phyloP scores from a whole-genome alignment of 1,284 basidiomycete species.

The Ustilago trichophora region DNA sequence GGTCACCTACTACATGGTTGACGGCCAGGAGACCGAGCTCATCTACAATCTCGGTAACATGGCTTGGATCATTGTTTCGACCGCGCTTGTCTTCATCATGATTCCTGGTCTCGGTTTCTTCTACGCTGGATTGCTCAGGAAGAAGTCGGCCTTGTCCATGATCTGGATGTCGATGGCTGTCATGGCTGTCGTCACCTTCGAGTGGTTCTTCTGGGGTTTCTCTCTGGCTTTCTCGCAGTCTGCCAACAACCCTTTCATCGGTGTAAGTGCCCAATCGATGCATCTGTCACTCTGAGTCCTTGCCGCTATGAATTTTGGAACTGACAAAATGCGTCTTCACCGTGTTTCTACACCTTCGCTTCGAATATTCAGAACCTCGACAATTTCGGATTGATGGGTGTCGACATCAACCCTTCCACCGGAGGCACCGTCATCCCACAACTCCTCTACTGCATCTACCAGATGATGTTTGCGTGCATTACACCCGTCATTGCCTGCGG shows the following conservation, averaged over 20 bases:
- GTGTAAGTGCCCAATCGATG: constrained; percentile 48
- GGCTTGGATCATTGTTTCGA: constrained; percentile 68
- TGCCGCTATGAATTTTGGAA: neutral
- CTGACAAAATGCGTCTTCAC: neutral
- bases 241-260: constrained; percentile 68
- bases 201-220: constrained; percentile 69
- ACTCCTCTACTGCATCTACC: constrained; percentile 86
- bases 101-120: constrained; percentile 77
- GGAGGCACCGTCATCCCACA: constrained; percentile 73
- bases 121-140: constrained; percentile 81
- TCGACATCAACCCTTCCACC: constrained; percentile 77
- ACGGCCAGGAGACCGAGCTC: constrained; percentile 12
- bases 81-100: constrained; percentile 84
- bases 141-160: constrained; percentile 93
- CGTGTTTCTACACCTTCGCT: neutral
- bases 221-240: constrained; percentile 68
- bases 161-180: constrained; percentile 84
- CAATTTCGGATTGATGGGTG: constrained; percentile 84
- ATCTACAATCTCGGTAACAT: constrained; percentile 70
- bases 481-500: constrained; percentile 80
- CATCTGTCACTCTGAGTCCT: too few species aligned
- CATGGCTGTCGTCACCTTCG: constrained; percentile 78
- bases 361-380: constrained; percentile 68
- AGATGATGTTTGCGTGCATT: constrained; percentile 82
- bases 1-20: constrained; percentile 12